Conservation (phyloP, 2,329 filamentous ascomycete species). For the Keithomyces neogunnii region DNA sequence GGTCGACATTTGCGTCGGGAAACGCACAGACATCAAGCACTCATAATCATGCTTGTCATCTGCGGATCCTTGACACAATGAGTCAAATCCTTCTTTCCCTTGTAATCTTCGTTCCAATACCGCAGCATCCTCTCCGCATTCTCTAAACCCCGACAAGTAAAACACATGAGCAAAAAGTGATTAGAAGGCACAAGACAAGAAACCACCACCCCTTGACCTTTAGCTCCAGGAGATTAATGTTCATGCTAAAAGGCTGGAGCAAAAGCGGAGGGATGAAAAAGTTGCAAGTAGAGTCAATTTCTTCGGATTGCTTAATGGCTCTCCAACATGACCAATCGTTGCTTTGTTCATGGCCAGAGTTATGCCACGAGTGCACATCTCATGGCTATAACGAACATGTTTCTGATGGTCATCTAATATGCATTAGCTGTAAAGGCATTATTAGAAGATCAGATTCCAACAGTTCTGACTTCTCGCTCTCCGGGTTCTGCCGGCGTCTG, state of each 20-base stretch:
- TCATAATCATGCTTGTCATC: no score
- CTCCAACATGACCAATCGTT: conserved; percentile 7
- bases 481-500: neutral
- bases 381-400: neutral
- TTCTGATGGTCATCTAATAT: conserved; percentile 5
- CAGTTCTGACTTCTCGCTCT: neutral
- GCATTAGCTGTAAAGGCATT: neutral
- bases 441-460: no score
- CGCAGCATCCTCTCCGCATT: no score
- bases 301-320: conserved; percentile 8
- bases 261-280: conserved; percentile 8
- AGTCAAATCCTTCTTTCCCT: no score
- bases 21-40: no score
- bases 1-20: no score
- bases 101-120: no score
- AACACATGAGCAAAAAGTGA: conserved; percentile 4
- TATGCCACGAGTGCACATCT: conserved; percentile 5
- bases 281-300: conserved; percentile 8
- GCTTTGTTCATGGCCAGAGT: conserved; percentile 8
- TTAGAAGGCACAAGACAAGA: conserved; percentile 7
- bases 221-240: conserved; percentile 7
- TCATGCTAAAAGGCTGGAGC: conserved; percentile 8
- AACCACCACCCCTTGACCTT: conserved; percentile 8
- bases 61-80: no score
- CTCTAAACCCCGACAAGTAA: conserved; percentile 4